Conservation (phyloP, 768 basidiomycete genomes). For the Paxillus involutus region DNA sequence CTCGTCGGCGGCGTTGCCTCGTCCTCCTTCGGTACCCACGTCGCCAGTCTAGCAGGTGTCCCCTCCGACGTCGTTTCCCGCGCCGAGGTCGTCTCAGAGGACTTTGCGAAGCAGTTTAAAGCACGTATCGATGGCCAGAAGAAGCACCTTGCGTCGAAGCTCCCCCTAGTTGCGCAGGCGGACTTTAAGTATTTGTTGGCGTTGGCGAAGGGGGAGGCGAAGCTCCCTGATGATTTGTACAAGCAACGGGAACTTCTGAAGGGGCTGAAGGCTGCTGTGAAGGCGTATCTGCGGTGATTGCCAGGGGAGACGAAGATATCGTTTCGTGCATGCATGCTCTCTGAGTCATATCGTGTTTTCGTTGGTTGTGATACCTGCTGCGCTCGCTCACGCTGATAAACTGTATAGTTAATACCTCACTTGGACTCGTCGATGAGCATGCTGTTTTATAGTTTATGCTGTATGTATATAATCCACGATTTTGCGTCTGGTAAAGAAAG, state of each 20-base stretch:
- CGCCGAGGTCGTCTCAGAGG: conserved; percentile 82
- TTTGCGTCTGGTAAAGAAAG: no score
- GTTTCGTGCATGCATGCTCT: no score
- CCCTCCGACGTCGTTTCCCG: conserved; percentile 82
- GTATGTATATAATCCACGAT: neutral
- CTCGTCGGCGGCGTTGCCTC: conserved; percentile 84
- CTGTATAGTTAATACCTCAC: neutral
- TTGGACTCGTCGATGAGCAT: neutral
- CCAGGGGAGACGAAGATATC: neutral
- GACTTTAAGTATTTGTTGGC: conserved; percentile 83
- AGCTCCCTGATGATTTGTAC: conserved; percentile 54
- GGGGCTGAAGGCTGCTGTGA: conserved; percentile 49
- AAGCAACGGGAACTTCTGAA: conserved; percentile 53
- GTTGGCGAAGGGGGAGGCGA: conserved; percentile 52
- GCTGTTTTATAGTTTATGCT: neutral
- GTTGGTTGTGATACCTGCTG: no score
- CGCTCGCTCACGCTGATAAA: neutral
- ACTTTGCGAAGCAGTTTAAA: conserved; percentile 87
- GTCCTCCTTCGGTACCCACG: conserved; percentile 91
- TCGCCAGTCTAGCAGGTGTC: conserved; percentile 93
- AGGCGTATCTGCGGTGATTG: conserved; percentile 22
- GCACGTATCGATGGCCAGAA: conserved; percentile 66
- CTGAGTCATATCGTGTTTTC: no score
- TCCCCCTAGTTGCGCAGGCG: conserved; percentile 83
- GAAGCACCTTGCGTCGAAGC: conserved; percentile 47